Conservation (phyloP, 1,284 basidiomycete genomes). For the Ceratobasidium sp. region DNA sequence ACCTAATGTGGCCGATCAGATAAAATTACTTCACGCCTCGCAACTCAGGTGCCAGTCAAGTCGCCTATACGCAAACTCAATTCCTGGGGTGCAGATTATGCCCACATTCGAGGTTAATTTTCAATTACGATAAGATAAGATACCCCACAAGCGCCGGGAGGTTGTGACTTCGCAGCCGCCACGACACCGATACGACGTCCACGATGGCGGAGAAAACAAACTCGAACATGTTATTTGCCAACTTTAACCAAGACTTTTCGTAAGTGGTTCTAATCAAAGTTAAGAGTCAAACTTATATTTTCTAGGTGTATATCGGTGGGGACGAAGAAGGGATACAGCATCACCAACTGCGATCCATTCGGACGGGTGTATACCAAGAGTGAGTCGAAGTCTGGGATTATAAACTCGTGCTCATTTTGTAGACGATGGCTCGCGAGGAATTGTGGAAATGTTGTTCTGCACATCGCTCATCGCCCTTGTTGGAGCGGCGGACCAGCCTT, state of each 20-base stretch:
- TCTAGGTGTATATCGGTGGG: conserved; percentile 89
- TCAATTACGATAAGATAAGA: conserved; percentile 42
- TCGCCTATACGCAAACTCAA: too few species aligned
- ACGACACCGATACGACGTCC: conserved; percentile 57
- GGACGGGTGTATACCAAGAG: conserved; percentile 94
- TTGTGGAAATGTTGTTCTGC: conserved; percentile 99
- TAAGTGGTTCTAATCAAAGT: conserved; percentile 53
- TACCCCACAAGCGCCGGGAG: conserved; percentile 2
- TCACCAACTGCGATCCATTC: conserved; percentile 98
- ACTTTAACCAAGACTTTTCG: conserved; percentile 90
- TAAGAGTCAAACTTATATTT: background rate
- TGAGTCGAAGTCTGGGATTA: conserved; percentile 64
- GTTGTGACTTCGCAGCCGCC: conserved; percentile 57
- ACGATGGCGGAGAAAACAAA: conserved; percentile 44
- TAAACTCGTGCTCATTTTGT: background rate
- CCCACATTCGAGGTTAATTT: too few species aligned
- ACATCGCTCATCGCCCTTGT: conserved; percentile 97
- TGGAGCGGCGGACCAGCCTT: conserved; percentile 88
- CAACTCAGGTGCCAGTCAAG: too few species aligned
- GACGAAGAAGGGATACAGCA: conserved; percentile 93
- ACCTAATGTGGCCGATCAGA: too few species aligned
- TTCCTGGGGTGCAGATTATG: too few species aligned
- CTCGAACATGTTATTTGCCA: conserved; percentile 77
- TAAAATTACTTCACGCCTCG: too few species aligned
- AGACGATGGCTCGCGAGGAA: conserved; percentile 93